Base-by-base conservation (phyloP, 1,284 basidiomycete species). In the Porphyrellus sp. region DNA sequence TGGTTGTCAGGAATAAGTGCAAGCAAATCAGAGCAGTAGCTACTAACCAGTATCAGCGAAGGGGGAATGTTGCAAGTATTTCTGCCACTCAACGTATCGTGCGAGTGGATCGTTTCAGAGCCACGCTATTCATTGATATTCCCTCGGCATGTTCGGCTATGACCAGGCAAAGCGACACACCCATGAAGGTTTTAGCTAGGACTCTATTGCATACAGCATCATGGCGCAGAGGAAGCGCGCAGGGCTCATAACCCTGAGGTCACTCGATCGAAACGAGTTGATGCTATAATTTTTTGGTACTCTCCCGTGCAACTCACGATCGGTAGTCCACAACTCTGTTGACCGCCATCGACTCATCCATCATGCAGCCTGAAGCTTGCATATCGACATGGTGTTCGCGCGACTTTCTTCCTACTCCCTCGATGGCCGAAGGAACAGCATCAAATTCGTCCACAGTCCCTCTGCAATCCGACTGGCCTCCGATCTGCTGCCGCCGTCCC, bases 381-480 rank as follows among this genome's bases (percentile, higher is more conserved):
- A 18, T 18, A 18, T 6, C 9, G 18, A 34, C 33, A 45, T 46
- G 44, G n/a, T 13, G 13, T n/a, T 46, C 20, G 5, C 34, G 27
- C 44, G 35, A 21, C 24, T 25, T 18, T 27, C 27, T 5, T 25
- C 38, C 38, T 23, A 41, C 18, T 20, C 42, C n/a, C 23, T 28
- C 28, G 28, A 12, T 28, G 28, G 28, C 21, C 18, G 5, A 39
- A 41, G 18, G 34, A 31, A 5, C 12, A 20, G 25, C n/a, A 7
- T 50, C 12, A 63, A 58, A 49, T 30, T 54, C 6, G 20, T 52
- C 44, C 65, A 68, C 31, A 24, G 31, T 24, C 42, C n/a, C n/a
- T n/a, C n/a, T n/a, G n/a, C n/a, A n/a, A n/a, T n/a, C n/a, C n/a
- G 24, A 59, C 68, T 1, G 51, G 63, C 23, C 86, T 87, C 64